Evolutionary conservation across 2,329 filamentous ascomycete genomes (phyloP).

Genomic region (Xylogone sp.): DNA sequence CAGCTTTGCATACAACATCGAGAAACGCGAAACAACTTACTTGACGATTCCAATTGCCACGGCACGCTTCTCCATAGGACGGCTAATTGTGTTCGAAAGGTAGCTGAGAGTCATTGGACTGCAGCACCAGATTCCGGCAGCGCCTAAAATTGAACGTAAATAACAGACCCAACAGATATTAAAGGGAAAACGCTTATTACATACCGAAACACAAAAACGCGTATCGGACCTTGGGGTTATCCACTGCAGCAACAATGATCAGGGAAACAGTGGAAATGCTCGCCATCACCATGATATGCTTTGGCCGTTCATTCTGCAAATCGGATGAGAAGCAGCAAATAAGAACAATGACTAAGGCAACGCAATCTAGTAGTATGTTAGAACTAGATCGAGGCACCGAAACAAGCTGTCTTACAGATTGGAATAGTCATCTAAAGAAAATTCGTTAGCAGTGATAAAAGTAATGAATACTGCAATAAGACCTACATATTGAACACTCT

Average conservation of each 20-base stretch:
- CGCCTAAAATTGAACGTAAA: not conserved
- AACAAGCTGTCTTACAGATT: not conserved
- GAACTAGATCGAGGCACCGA: not conserved
- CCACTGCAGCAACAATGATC: slow-evolving; percentile 9
- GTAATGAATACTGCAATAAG: not conserved
- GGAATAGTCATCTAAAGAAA: slow-evolving; percentile 6
- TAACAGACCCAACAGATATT: no score
- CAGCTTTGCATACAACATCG: slow-evolving; percentile 13
- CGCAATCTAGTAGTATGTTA: slow-evolving; percentile 6
- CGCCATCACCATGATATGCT: slow-evolving; percentile 13
- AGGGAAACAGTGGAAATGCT: slow-evolving; percentile 10
- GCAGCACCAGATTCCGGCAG: slow-evolving; percentile 29
- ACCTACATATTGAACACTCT: slow-evolving; percentile 1
- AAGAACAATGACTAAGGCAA: slow-evolving; percentile 11
- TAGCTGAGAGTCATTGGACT: slow-evolving; percentile 30
- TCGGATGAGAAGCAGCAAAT: slow-evolving; percentile 12
- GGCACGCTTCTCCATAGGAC: slow-evolving; percentile 30
- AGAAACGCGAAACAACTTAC: slow-evolving; percentile 19
- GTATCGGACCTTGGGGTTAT: slow-evolving; percentile 11
- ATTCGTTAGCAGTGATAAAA: not conserved
- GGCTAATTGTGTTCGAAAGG: slow-evolving; percentile 24
- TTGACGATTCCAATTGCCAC: slow-evolving; percentile 31
- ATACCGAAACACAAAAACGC: slow-evolving; percentile 10
- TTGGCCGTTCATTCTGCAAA: slow-evolving; percentile 11
- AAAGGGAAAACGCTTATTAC: not conserved